Base-by-base conservation (phyloP, 768 basidiomycete genomes). In the Dentipellis sp. region DNA sequence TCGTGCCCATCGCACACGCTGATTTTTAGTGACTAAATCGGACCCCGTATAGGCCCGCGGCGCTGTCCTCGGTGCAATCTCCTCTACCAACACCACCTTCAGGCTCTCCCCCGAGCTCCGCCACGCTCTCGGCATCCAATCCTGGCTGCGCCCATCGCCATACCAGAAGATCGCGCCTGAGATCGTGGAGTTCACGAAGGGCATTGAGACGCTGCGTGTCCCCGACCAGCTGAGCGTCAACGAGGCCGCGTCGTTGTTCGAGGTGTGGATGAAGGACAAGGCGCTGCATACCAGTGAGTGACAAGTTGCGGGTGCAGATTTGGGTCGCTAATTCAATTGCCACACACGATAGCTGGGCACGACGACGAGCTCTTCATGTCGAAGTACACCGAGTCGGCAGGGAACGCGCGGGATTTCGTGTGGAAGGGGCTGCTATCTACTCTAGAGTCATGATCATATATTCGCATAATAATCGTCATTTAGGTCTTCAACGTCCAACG, bases 321-420 rank as follows among this genome's bases (percentile, higher is more conserved):
- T 38, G 55, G 55, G 8, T 6, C 49, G 11, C 14, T 40, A 14
- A 54, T 46, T 51, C 42, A 62, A 9, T 16, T 14, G 5, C 45
- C 34, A 50, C 49, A 40, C 35, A 1, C 12, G 39, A 10, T 38
- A 38, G 12, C 59, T 78, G 76, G 53, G 12, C 65, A 69, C 2
- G 76, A 71, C 11, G 92, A 95, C 63, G 85, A 88, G 66, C 60
- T 82, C 12, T 93, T 94, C 72, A 69, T 94, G 65, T 72, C 82
- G 10, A 91, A 89, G 67, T 92, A 88, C 60, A 79, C 81, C 1
- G 86, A 91, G 63, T 79, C 86, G 7, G 78, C 77, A 54, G 92
- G 91, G 45, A 93, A 93, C 67, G 76, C 91, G 11, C 75, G 86
- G 58, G 83, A 86, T 56, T 91, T 94, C 62, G 85, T 89, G 29